Percentiles rank a stretch among this genome's conserved stretches.
Conservation (phyloP, 2,329 filamentous ascomycete species). For the Periconia sp. region DNA sequence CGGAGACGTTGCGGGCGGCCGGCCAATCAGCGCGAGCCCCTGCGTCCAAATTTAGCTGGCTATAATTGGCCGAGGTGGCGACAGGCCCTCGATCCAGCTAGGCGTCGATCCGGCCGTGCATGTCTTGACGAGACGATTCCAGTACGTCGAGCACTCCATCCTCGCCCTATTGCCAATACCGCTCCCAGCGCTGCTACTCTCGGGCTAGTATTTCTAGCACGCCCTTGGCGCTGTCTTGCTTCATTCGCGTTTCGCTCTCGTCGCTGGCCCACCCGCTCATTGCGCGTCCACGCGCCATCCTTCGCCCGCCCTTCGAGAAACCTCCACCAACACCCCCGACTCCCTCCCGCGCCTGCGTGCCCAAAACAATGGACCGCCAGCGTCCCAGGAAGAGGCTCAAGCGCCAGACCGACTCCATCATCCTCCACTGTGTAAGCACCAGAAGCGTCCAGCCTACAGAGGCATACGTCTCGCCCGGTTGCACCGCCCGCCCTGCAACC, state of each 20-base stretch:
- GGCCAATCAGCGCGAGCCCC: too few relatives aligned
- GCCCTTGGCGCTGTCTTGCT: not conserved
- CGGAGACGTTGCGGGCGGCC: too few relatives aligned
- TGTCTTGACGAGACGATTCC: not conserved
- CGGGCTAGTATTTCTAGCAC: too few relatives aligned
- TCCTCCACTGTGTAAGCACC: conserved; percentile 78
- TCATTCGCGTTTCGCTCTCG: conserved; percentile 8
- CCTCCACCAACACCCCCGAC: too few relatives aligned
- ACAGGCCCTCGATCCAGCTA: not conserved
- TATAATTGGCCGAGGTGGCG: conserved; percentile 1
- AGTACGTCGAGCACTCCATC: not conserved
- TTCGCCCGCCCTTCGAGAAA: not conserved
- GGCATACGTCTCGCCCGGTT: too few relatives aligned
- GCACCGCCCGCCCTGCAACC: conserved; percentile 22
- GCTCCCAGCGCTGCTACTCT: not conserved
- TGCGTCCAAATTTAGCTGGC: too few relatives aligned
- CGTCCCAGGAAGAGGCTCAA: conserved; percentile 24
- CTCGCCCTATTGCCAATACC: conserved; percentile 7
- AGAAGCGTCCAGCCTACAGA: too few relatives aligned
- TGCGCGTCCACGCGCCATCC: not conserved
- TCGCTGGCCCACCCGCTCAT: too few relatives aligned
- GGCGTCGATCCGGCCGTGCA: not conserved
- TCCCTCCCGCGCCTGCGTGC: conserved; percentile 1
- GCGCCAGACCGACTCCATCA: conserved; percentile 59
- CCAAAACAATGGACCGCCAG: not conserved